Evolutionary conservation across 2,329 filamentous ascomycete genomes (phyloP), one percentile per base, ranked within the genome.

Genomic region (Bertia moriformis): DNA sequence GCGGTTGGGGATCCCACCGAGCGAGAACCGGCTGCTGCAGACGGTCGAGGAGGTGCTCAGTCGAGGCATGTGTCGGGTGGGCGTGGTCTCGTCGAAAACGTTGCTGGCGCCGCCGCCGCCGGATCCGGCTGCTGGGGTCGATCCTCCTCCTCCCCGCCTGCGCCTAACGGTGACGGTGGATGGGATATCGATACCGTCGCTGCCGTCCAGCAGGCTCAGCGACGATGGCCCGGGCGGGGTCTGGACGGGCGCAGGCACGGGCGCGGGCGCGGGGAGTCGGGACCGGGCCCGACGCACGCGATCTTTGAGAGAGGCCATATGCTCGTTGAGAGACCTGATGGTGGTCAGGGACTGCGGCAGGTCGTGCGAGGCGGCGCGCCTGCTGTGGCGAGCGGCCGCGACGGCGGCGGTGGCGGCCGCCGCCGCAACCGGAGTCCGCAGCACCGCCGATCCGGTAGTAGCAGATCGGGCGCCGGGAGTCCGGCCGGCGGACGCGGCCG

Each of bases 291-390:
- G 86, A 44, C 96, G 87, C 7, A 98, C 89, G 35, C 91, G 76
- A 45, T 91, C 85, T 57, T 96, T 89, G 44, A 98, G 78, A 47
- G 86, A 84, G 59, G 94, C 86, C 87, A 96, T 95, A 61, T 96
- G 91, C 18, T 86, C 88, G 42, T 93, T 94, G 46, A 98, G 77
- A 19, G 81, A 83, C 46, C 89, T 85, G 51, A 98, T 93, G 56
- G 98, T 91, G 47, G 84, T 83, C 38, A 98, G 73, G 2, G 91
- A 96, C n/a, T n/a, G n/a, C n/a, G n/a, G n/a, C n/a, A n/a, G n/a
- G n/a, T n/a, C n/a, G 7, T 27, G 22, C 22, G 22, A 27, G 22
- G n/a, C 22, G 22, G 22, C 22, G n/a, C 22, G 22, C n/a, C n/a
- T n/a, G n/a, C n/a, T n/a, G n/a, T n/a, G n/a, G n/a, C n/a, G n/a